Conservation (phyloP, 129 eudicot genomes). For the Deinandra increscens region DNA sequence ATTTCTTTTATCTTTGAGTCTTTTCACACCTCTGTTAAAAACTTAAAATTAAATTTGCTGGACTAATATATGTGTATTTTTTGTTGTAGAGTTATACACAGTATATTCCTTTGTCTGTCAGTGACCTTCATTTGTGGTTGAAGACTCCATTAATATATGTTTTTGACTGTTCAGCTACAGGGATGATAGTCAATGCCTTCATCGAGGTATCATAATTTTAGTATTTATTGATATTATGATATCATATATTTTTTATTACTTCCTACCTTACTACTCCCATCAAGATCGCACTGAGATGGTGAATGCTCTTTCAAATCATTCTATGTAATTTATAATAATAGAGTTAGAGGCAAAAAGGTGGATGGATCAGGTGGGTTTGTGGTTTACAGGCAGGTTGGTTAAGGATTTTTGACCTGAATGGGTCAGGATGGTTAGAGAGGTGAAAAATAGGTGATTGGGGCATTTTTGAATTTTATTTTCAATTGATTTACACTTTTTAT, state of each 20-base stretch:
- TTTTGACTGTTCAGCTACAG: slow-evolving; percentile 98
- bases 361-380: neutral
- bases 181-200: slow-evolving; percentile 88
- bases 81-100: slow-evolving; percentile 86
- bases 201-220: slow-evolving; percentile 56
- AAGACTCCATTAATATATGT: slow-evolving; percentile 96
- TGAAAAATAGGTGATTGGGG: neutral
- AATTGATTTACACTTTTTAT: too few relatives aligned
- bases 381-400: neutral
- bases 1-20: neutral
- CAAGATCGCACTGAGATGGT: slow-evolving; percentile 99
- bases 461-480: too few relatives aligned
- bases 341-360: neutral
- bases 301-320: slow-evolving; percentile 13
- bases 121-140: slow-evolving; percentile 91
- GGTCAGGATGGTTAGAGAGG: neutral
- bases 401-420: neutral
- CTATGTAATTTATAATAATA: neutral
- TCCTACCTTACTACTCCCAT: slow-evolving; percentile 99
- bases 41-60: neutral
- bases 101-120: slow-evolving; percentile 84
- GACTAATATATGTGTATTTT: slow-evolving; percentile 14
- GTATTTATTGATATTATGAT: neutral
- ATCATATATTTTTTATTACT: slow-evolving; percentile 33
- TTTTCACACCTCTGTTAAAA: neutral